Base-by-base conservation (phyloP, 371 early-diverging fungal species). In the Apophysomyces elegans region DNA sequence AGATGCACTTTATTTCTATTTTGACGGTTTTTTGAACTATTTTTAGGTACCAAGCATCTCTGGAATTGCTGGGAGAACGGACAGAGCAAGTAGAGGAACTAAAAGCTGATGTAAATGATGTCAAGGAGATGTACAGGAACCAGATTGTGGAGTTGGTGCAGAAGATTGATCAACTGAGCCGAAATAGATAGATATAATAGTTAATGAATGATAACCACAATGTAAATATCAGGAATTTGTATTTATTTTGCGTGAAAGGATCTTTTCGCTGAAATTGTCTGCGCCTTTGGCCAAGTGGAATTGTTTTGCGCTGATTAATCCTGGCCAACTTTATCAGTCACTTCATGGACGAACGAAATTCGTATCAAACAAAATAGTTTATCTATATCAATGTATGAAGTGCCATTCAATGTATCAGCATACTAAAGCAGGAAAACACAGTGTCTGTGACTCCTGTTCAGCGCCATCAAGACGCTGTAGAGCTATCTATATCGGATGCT, bases 11-110 rank as follows among this genome's bases (percentile, higher is more conserved):
- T 16, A 39, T 58, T n/a, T 8, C 35, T 18, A 45, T 43, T 14
- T 14, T 63, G 70, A 46, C 59, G 66, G 11, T 65, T 66, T n/a
- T 61, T 61, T 37, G 68, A 66, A 12, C 56, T 11, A 32, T 62
- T 64, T 63, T 13, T 65, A 85, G 94, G 59, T 91, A 95, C 66
- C 78, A 85, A 56, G 89, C 93, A 5, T 90, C 91, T 12, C 74
- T 96, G 5, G 96, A 93, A 73, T 73, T 96, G 71, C 73, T 96
- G 44, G 97, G 97, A 13, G 96, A 95, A 72, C 88, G 90, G 67
- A 93, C 94, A 13, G 97, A 96, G 68, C 86, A 88, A 62, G 91
- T 93, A 12, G 84, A 90, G 56, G 97, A 96, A 58, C 76, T 96
- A 14, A 81, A 89, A 66, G 89, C 88, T 3, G 95, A 95, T 73